Evolutionary conservation across 257 asterid genomes (phyloP), one percentile per base, ranked within the genome.

Genomic region (Fraxinus anomala): DNA sequence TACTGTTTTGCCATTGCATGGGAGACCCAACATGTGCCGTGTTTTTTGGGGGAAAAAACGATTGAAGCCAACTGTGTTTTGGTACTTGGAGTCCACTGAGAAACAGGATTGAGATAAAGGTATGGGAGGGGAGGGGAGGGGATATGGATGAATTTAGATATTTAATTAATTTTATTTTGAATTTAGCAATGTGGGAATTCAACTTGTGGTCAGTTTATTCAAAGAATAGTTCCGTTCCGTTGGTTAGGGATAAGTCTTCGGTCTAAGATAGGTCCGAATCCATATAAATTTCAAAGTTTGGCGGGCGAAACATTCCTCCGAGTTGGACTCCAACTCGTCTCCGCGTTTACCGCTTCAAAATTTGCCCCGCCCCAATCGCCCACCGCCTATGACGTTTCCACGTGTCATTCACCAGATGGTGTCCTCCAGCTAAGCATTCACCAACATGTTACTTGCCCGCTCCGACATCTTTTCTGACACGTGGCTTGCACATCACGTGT

Each of bases 261-360:
- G 65, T 40, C 71, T 16, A 21, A 70, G 56, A 21, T 8, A 26
- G 24, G 33, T 61, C 42, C 74, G 47, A 77, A 16, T 72, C 65
- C 34, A 61, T 61, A 7, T n/a, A 36, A 7, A 11, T 42, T 37
- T 42, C 49, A 42, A 42, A 42, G 16, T 51, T 70, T 68, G 82
- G 83, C 82, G 84, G 83, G 49, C 49, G 68, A 74, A 74, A 80
- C 77, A 54, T 77, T 80, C 82, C 5, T 13, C 75, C 30, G 2
- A 63, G 72, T 80, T 79, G 73, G 79, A 82, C 82, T 80, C 81
- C 12, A n/a, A n/a, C 67, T 72, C 59, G 37, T 42, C 83, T 26
- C 88, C 91, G 90, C 81, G 91, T 87, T 87, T 83, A 87, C 83
- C 85, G 88, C 84, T 79, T 83, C 86, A 67, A 70, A 70, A 72